Base-by-base conservation (phyloP, 2,329 filamentous ascomycete species). In the Aspergillus piperis region DNA sequence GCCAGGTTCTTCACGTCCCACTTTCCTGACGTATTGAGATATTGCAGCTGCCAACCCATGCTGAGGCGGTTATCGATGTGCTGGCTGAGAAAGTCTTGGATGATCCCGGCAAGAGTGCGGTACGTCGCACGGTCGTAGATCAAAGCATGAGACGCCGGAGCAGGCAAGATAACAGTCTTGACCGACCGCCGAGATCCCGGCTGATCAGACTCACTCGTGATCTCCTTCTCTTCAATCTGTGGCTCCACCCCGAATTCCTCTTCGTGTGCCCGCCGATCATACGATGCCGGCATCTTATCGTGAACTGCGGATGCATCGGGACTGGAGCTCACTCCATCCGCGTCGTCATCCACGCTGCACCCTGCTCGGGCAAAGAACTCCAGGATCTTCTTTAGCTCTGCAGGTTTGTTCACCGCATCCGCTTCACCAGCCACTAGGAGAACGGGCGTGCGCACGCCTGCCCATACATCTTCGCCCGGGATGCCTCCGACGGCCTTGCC, bases 1-100 rank as follows among this genome's bases (percentile, higher is more conserved):
- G 85, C 87, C 10, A 97, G 82, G 70, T 98, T 98, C 79, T 98
- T 98, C 66, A 98, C 92, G 71, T 97, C 94, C 94, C 94, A 98
- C 78, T 98, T 98, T 3, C 93, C 93, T 66, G 92, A 90, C 1
- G 90, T 91, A 2, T 90, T 91, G 23, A 98, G 86, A 69, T 95
- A 89, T 68, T 94, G 90, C 15, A 98, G 82, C 76, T 98, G 94
- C 93, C 94, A 98, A 47, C 89, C 91, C 27, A 94, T 85, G 1
- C 88, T 90, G 13, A 97, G 84, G 8, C 92, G 87, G 8, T 87
- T 83, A 8, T 93, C 93, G 57, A 97, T 83, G 68, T 92, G 84
- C 3, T 83, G 82, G 17, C 86, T 82, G 27, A 97, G 83, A 70
- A 98, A 98, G 64, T 90, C 88, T 61, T 92, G 90, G 55, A 97